Evolutionary conservation across 257 asterid species (phyloP).

Genomic region (Solanum okadae): DNA sequence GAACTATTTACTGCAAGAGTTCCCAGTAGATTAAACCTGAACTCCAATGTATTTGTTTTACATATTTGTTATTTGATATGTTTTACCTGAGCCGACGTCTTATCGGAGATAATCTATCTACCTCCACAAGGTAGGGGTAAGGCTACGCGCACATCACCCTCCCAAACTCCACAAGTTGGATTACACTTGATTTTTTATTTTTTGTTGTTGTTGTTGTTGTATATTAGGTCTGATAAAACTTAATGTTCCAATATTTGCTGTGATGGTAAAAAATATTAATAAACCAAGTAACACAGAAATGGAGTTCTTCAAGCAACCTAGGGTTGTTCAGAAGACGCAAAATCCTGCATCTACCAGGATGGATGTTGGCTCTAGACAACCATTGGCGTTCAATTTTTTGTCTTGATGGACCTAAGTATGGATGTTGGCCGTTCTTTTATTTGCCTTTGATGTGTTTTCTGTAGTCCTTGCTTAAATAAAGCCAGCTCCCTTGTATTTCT

Average conservation of each 20-base stretch:
- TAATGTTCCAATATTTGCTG: not conserved
- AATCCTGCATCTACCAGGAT: not conserved
- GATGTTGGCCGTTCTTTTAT: not conserved
- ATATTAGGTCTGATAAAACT: not conserved
- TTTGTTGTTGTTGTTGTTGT: too few species aligned
- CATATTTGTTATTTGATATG: not conserved
- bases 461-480: not conserved
- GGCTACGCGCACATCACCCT: not conserved
- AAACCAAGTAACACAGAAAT: not conserved
- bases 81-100: not conserved
- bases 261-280: not conserved
- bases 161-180: not conserved
- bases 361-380: not conserved
- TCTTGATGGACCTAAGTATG: not conserved
- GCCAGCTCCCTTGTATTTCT: not conserved
- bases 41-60: not conserved
- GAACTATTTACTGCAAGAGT: not conserved
- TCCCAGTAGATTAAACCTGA: not conserved
- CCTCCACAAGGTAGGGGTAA: not conserved
- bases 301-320: not conserved
- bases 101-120: not conserved
- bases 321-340: not conserved
- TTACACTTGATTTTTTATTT: not conserved
- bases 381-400: not conserved
- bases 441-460: not conserved